phyloP scores from a whole-genome alignment of 306 rosid genomes.

The Acacia confusa region DNA sequence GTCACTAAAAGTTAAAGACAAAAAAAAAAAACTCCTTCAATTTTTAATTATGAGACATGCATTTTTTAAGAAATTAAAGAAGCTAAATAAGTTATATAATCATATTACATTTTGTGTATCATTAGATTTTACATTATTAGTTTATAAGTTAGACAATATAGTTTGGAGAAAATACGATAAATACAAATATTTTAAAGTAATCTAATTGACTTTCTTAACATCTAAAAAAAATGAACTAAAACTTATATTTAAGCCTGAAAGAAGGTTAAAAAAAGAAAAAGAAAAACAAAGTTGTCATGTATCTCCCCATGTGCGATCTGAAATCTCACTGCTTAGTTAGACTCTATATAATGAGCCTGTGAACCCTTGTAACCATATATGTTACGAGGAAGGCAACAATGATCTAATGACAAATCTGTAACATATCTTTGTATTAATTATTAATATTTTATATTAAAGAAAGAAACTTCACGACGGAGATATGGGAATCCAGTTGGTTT shows the following conservation, averaged over 20 bases:
- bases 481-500: constrained; percentile 25
- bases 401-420: constrained; percentile 33
- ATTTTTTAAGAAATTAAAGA: too few species aligned
- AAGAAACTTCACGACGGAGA: constrained; percentile 17
- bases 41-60: rapidly evolving
- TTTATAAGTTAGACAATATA: too few species aligned
- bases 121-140: too few species aligned
- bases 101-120: too few species aligned
- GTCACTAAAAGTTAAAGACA: background rate
- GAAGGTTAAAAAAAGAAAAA: too few species aligned
- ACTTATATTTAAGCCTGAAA: too few species aligned
- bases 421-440: constrained; percentile 18
- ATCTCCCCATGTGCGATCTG: constrained; percentile 33
- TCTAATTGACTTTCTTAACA: too few species aligned
- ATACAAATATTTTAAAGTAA: too few species aligned
- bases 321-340: constrained; percentile 9
- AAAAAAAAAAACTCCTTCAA: too few species aligned
- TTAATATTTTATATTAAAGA: background rate
- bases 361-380: background rate
- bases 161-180: too few species aligned
- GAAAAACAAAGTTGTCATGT: background rate
- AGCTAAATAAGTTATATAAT: too few species aligned
- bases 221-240: too few species aligned
- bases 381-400: constrained; percentile 13
- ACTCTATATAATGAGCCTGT: background rate